Evolutionary conservation across 306 rosid species (phyloP).

Genomic region (Castanea mollissima): DNA sequence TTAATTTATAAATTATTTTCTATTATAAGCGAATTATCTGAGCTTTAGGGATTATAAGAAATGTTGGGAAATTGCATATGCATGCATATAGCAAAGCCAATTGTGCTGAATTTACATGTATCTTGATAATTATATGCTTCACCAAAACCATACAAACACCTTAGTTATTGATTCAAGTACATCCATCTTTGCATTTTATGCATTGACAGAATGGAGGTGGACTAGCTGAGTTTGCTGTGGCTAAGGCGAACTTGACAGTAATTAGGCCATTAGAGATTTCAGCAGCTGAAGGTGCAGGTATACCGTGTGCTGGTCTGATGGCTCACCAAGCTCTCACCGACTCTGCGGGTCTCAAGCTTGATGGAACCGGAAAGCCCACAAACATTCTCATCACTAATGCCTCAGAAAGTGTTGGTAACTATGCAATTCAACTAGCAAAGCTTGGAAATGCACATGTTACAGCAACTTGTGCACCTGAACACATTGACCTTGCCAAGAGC

Average conservation of each 20-base stretch:
- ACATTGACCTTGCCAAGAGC: conserved; percentile 53
- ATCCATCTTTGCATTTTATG: conserved; percentile 1
- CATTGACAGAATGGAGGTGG: conserved; percentile 69
- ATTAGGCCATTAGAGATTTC: conserved; percentile 55
- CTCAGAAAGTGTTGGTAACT: conserved; percentile 64
- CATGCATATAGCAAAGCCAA: too few species aligned
- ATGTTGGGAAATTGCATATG: too few species aligned
- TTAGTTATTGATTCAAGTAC: too few species aligned
- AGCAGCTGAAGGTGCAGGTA: conserved; percentile 54
- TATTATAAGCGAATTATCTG: too few species aligned
- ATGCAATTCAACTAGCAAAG: conserved; percentile 69
- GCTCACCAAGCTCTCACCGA: conserved; percentile 65
- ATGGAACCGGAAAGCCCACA: conserved; percentile 45
- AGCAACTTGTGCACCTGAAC: conserved; percentile 68
- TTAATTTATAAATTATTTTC: too few species aligned
- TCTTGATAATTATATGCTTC: too few species aligned
- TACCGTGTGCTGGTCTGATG: conserved; percentile 65
- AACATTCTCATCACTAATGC: conserved; percentile 60
- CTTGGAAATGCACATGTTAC: conserved; percentile 58
- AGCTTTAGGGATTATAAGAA: too few species aligned
- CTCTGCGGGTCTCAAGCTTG: conserved; percentile 60
- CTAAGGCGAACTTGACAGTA: conserved; percentile 42
- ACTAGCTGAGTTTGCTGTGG: conserved; percentile 55
- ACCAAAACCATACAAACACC: too few species aligned
- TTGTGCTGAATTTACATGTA: too few species aligned